Evolutionary conservation across 495 filamentous ascomycete species (phyloP), one percentile per base, ranked within the genome.

Genomic region (Xylaria venustula): DNA sequence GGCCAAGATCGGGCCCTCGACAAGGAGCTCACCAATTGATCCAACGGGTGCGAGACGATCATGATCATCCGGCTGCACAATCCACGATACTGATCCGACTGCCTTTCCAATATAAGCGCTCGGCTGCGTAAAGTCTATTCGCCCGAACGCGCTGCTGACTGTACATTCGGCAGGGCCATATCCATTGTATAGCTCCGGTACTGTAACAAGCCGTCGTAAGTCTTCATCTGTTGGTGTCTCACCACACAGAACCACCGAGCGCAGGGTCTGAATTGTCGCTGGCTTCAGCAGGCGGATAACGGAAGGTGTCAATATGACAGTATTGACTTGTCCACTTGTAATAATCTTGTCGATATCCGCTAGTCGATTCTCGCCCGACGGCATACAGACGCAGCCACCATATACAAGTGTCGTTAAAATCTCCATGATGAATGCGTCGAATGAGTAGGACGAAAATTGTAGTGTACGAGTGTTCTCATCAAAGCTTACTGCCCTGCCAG

Each of bases 111-210:
- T 64, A 20, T 34, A 34, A 11, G 30, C 30, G 30, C 30, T 34
- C 30, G 30, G 74, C 76, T 61, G 78, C 75, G 53, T 75, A 67
- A 19, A 59, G 62, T n/a, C 69, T 57, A 40, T 72, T 25, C 59
- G 50, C 9, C 61, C 46, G 20, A 74, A 64, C 1, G 68, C 67
- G 6, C 67, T 69, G 20, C 69, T 58, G 5, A 75, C 74, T 11
- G 74, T 65, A 9, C 62, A 70, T 34, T 72, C 73, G 4, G 77
- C 73, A 0, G 84, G 86, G 0, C 86, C 86, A 58, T 87, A 88
- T 3, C 77, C 79, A 55, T 86, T 86, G 25, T 5, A 86, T 64
- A n/a, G 83, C 71, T 64, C 73, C 72, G 37, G 81, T 61, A 22
- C 72, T 72, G 26, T 79, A 72, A 67, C 71, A 73, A 14, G 45